phyloP scores from a whole-genome alignment of 1,284 basidiomycete genomes.

The Meripilus lineatus region DNA sequence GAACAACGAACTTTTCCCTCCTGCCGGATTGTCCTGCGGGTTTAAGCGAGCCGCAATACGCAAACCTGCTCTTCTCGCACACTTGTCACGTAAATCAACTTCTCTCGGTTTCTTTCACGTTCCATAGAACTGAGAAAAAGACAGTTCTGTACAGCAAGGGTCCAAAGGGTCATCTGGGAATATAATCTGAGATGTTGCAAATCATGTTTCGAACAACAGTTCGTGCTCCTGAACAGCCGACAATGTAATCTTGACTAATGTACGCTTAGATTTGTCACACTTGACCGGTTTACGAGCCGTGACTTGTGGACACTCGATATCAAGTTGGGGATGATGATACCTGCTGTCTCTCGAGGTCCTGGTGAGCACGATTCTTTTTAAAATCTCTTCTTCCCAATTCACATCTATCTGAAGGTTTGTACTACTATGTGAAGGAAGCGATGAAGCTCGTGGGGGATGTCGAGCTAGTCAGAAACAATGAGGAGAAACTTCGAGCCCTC shows the following conservation, averaged over 20 bases:
- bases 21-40: slow-evolving; percentile 13
- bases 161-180: not conserved
- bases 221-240: too few species aligned
- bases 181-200: not conserved
- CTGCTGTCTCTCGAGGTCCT: not conserved
- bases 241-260: too few species aligned
- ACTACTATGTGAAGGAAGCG: not conserved
- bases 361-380: not conserved
- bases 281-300: not conserved
- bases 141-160: slow-evolving; percentile 1
- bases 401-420: not conserved
- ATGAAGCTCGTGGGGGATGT: not conserved
- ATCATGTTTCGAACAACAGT: not conserved
- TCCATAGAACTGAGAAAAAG: slow-evolving; percentile 19
- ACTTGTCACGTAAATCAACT: too few species aligned
- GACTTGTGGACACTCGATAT: not conserved
- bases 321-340: not conserved
- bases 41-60: too few species aligned
- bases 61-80: too few species aligned
- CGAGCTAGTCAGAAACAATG: not conserved
- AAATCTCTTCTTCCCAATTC: not conserved
- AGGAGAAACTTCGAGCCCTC: not conserved
- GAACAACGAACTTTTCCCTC: slow-evolving; percentile 4
- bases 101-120: not conserved
- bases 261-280: too few species aligned